Base-by-base conservation (phyloP, 768 basidiomycete species). In the Phylloporus arenicola region DNA sequence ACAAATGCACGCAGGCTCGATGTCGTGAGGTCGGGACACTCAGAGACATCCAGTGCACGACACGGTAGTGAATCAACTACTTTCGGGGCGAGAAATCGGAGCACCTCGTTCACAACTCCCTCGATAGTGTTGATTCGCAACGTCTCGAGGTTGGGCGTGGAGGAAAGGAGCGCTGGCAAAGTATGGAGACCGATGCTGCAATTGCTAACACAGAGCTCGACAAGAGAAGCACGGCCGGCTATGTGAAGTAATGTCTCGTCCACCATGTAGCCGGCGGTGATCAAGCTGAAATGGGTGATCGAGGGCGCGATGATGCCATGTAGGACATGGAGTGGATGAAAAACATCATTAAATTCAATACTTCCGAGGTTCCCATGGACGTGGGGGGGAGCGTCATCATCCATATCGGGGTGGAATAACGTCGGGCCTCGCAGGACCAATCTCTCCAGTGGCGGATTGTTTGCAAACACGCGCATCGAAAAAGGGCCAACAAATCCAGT, bases 1-100 rank as follows among this genome's bases (percentile, higher is more conserved):
- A 87, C 74, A 13, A 87, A 69, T 6, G 75, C 71, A 12, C 80
- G 71, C 20, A 81, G 59, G 1, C 75, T 73, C 7, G 79, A 79
- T 0, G 79, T 78, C 40, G 66, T 69, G 14, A 86, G 64, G 48
- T 81, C 78, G 0, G 75, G 61, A 54, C 78, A 81, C 33, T 70
- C 56, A 0, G 84, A 81, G 41, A 88, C 67, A 46, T 86, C 73
- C 22, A 84, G 59, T 33, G 53, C 52, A 10, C 80, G 80, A 51
- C 83, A 85, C 6, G 72, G 34, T 30, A 54, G 41, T 33, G 31
- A 12, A 60, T 37, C 62, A 57, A 34, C 43, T 8, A 10, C 50
- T 24, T 41, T 45, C 16, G 34, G 52, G 48, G 70, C 60, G n/a
- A 83, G 68, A 19, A 72, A 69, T 45, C 76, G 72, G 29, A 82